Conservation (phyloP, 2,329 filamentous ascomycete genomes). For the Tolypocladium endophyticum region DNA sequence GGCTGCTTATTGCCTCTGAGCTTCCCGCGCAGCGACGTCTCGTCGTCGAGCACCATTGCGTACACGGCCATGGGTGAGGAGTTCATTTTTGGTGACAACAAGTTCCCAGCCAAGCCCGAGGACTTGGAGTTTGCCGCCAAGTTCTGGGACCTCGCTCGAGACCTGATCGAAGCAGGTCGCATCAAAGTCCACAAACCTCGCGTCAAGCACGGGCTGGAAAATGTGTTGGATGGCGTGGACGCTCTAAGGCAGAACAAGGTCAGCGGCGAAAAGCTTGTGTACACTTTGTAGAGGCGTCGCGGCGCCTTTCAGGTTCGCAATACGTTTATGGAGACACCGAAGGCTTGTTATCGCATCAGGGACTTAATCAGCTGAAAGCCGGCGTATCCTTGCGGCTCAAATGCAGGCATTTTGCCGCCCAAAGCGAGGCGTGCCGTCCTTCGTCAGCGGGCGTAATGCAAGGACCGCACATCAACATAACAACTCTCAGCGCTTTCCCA, state of each 20-base stretch:
- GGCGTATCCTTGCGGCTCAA: no score
- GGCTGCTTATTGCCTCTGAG: background rate
- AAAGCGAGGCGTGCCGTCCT: no score
- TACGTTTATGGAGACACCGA: background rate
- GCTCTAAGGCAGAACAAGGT: constrained; percentile 21
- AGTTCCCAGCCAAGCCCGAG: constrained; percentile 12
- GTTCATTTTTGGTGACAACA: constrained; percentile 14
- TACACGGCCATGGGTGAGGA: constrained; percentile 29
- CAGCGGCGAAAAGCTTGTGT: constrained; percentile 34
- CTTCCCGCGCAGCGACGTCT: constrained; percentile 21
- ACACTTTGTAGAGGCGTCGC: constrained; percentile 18
- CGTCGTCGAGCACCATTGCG: constrained; percentile 23
- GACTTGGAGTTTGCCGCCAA: constrained; percentile 24
- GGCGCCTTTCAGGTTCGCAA: no score
- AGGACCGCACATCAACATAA: no score
- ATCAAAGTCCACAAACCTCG: constrained; percentile 23
- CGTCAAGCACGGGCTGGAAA: constrained; percentile 20
- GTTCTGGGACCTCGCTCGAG: constrained; percentile 24
- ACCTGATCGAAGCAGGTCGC: constrained; percentile 23
- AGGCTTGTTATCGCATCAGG: background rate
- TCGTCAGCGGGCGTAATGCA: no score
- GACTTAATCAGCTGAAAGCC: no score
- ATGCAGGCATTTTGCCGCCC: no score
- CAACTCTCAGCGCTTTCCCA: no score
- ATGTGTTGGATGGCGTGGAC: constrained; percentile 23